Conservation (phyloP, 2,329 filamentous ascomycete genomes). For the Hypoxylon sp. region DNA sequence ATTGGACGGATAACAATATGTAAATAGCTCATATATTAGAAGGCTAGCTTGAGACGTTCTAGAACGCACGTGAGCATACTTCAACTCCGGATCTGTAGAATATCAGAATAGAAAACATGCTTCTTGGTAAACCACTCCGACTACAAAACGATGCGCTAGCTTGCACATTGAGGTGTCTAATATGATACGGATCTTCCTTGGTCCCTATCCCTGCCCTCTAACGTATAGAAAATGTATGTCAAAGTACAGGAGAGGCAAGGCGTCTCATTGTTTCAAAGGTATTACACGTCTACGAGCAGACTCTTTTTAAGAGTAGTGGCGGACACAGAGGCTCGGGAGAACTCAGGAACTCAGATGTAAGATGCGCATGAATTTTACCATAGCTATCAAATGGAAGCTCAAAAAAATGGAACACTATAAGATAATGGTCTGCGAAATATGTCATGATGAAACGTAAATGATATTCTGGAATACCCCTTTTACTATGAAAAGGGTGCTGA, state of each 20-base stretch:
- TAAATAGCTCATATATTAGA: background rate
- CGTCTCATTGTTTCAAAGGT: background rate
- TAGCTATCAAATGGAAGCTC: background rate
- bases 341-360: background rate
- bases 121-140: too few species aligned
- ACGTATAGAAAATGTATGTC: background rate
- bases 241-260: background rate
- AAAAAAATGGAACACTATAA: background rate
- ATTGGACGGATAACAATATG: background rate
- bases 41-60: too few species aligned
- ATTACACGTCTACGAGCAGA: background rate
- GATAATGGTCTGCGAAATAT: background rate
- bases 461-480: conserved; percentile 19
- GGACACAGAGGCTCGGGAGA: background rate
- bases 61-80: too few species aligned
- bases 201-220: background rate
- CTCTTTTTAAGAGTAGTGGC: background rate
- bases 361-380: background rate
- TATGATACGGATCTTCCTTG: background rate
- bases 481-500: conserved; percentile 18
- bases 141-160: background rate
- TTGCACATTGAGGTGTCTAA: background rate
- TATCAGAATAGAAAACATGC: too few species aligned
- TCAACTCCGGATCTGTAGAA: background rate
- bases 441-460: conserved; percentile 14